Conservation (phyloP, 305 asterid genomes). For the Fraxinus velutina region DNA sequence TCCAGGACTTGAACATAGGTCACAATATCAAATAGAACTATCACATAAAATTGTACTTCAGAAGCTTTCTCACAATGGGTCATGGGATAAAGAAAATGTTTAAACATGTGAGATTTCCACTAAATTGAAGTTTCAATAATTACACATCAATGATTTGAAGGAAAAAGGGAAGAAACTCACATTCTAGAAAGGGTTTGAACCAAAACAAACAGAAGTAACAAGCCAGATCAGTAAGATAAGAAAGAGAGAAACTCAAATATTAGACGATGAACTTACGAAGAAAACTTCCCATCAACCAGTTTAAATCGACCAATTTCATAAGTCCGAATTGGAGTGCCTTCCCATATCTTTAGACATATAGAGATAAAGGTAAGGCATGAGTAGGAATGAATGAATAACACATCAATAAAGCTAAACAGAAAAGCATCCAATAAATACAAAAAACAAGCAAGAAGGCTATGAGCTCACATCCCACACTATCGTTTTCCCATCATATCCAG, state of each 20-base stretch:
- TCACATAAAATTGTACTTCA: background rate
- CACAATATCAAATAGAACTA: background rate
- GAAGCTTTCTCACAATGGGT: background rate
- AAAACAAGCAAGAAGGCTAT: conserved; percentile 16
- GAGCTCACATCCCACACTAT: conserved; percentile 97
- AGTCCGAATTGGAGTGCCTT: conserved; percentile 82
- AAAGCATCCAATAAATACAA: conserved; percentile 12
- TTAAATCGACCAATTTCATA: conserved; percentile 81
- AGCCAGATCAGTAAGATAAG: conserved; percentile 9
- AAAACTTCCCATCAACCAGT: conserved; percentile 95
- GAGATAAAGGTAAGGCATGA: conserved; percentile 23
- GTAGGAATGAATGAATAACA: conserved; percentile 4
- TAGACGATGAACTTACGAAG: conserved; percentile 71
- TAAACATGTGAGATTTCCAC: conserved; percentile 3
- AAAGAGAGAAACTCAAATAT: conserved; percentile 6
- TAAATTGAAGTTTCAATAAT: conserved; percentile 13
- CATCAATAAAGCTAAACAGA: conserved; percentile 7
- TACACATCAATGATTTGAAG: background rate
- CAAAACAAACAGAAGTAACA: background rate
- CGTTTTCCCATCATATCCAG: conserved; percentile 98
- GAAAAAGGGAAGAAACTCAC: background rate
- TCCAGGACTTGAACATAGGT: conserved; percentile 13
- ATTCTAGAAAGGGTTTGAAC: background rate
- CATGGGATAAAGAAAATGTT: background rate
- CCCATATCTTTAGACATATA: conserved; percentile 72